These are phyloP conservation scores for Ceratocystis destructans DNA, from an alignment of 2,329 filamentous ascomycete genomes.

Conservation along the genomic window DNA sequence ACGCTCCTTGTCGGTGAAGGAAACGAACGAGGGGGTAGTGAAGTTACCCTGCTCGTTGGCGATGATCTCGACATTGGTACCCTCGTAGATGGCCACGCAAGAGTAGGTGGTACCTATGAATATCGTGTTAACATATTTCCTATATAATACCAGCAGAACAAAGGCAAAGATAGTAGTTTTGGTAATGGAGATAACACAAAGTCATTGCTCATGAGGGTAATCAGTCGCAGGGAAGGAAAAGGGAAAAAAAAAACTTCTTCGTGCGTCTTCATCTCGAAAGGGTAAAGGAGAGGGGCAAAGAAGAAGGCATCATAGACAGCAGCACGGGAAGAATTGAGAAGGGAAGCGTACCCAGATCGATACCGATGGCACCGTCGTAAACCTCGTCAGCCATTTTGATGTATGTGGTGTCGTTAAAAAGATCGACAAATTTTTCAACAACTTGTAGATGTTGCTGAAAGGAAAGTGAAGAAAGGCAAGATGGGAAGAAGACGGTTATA, in stretches of 20 bases:
- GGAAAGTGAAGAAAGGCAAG: conserved; percentile 19
- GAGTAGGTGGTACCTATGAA: conserved; percentile 91
- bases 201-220: not conserved
- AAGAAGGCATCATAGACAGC: conserved; percentile 18
- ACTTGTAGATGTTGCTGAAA: conserved; percentile 20
- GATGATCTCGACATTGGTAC: conserved; percentile 99
- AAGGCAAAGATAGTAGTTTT: not conserved
- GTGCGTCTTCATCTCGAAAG: conserved; percentile 7
- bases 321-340: conserved; percentile 9
- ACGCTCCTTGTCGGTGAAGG: conserved; percentile 96
- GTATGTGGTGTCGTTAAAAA: conserved; percentile 19
- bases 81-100: conserved; percentile 98
- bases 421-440: conserved; percentile 19
- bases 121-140: conserved; percentile 13
- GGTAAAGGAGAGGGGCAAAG: conserved; percentile 6
- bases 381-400: conserved; percentile 79
- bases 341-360: conserved; percentile 76
- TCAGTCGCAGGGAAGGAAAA: not conserved
- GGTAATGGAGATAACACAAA: not conserved
- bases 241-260: conserved; percentile 9
- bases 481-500: conserved; percentile 19
- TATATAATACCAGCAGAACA: too few species aligned
- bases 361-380: conserved; percentile 99
- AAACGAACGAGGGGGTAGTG: conserved; percentile 97
- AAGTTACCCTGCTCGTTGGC: conserved; percentile 99